phyloP scores from a whole-genome alignment of 306 rosid genomes.

The Mucuna pruriens region DNA sequence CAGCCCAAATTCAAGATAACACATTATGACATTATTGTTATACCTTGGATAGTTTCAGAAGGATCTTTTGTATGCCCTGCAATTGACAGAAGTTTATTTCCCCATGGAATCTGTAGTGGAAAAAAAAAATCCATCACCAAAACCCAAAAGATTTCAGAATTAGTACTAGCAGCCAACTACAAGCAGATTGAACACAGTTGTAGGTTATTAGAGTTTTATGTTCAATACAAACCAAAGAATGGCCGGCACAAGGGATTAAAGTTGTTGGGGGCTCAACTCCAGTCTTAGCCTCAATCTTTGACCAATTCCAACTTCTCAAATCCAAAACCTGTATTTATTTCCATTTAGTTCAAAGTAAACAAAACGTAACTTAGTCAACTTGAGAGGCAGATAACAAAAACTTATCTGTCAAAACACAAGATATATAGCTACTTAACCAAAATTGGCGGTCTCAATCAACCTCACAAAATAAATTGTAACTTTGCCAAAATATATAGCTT shows the following conservation, averaged over 20 bases:
- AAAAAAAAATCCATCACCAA: not conserved
- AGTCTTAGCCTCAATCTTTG: constrained; percentile 70
- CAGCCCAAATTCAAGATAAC: constrained; percentile 2
- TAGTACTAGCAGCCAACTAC: constrained; percentile 20
- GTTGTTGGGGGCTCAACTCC: constrained; percentile 58
- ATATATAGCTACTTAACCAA: not conserved
- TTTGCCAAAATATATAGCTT: not conserved
- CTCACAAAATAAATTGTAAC: constrained; percentile 5
- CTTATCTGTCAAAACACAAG: not conserved
- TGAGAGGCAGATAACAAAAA: not conserved
- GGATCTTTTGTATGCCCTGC: constrained; percentile 93
- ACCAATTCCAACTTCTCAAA: constrained; percentile 93
- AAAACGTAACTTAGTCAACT: constrained; percentile 13
- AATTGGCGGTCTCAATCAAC: constrained; percentile 20
- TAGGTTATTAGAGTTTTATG: constrained; percentile 15
- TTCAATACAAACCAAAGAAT: constrained; percentile 81
- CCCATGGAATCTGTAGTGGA: constrained; percentile 80
- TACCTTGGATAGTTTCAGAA: constrained; percentile 82
- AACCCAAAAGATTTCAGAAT: constrained; percentile 31
- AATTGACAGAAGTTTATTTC: constrained; percentile 75
- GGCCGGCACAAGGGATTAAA: constrained; percentile 81
- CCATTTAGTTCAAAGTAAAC: constrained; percentile 13
- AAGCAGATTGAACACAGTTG: constrained; percentile 23
- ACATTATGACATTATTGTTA: not conserved
- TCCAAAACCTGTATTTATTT: constrained; percentile 71